These are phyloP conservation scores for Striga asiatica DNA, from an alignment of 257 asterid genomes.

Conservation along the genomic window DNA sequence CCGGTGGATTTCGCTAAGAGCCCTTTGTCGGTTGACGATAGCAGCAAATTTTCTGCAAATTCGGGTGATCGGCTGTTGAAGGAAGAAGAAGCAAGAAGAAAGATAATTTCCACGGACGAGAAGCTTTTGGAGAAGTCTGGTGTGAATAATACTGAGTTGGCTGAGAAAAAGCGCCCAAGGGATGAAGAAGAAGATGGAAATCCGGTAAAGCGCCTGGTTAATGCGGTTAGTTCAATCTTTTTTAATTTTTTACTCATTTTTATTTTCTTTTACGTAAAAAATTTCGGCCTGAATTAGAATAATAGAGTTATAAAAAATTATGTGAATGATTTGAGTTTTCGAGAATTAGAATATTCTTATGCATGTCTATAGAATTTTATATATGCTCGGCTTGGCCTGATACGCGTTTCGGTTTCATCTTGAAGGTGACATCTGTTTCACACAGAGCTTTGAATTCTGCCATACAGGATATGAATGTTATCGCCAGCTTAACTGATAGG, in stretches of 20 bases:
- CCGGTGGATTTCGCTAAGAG: conserved; percentile 23
- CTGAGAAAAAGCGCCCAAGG: conserved; percentile 10
- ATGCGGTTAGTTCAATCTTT: conserved; percentile 31
- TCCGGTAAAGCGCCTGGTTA: conserved; percentile 23
- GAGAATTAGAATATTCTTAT: too few species aligned
- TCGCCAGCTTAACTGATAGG: too few species aligned
- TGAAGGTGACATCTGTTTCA: too few species aligned
- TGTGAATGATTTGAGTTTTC: too few species aligned
- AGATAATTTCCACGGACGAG: conserved; percentile 13
- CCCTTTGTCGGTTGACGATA: conserved; percentile 21
- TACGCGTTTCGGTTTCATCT: too few species aligned
- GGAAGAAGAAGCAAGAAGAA: neutral
- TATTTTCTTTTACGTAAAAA: too few species aligned
- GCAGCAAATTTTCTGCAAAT: conserved; percentile 13
- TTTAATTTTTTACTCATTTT: too few species aligned
- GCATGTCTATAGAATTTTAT: too few species aligned
- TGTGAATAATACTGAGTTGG: conserved; percentile 20
- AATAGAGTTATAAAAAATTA: neutral
- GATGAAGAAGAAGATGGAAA: conserved; percentile 12
- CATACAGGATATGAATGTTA: too few species aligned
- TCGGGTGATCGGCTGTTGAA: conserved; percentile 16
- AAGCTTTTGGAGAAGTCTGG: conserved; percentile 15
- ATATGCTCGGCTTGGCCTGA: too few species aligned
- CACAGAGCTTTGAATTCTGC: too few species aligned
- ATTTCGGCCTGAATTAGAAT: neutral